Base-by-base conservation (phyloP, 352 stramenopile species). In the Elongisporangium prolatum region DNA sequence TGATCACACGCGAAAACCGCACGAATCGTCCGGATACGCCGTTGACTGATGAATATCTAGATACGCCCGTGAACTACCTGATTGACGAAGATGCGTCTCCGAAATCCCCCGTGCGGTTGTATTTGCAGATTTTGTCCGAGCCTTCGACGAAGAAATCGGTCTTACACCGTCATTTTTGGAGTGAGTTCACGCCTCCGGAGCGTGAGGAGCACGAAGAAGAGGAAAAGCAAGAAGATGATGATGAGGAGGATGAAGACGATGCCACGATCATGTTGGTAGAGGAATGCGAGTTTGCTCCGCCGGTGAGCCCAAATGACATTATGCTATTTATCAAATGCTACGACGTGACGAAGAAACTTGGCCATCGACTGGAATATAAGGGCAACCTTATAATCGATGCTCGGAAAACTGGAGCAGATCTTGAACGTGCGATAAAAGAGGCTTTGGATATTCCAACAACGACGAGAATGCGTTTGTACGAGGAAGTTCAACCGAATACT, bases 301-400 rank as follows among this genome's bases (percentile, higher is more conserved):
- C 62, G 9, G 38, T 80, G 3, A 54, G 63, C n/a, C 54, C 54
- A 20, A 50, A 85, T 28, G 67, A 92, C 40, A 92, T 92, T 24
- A 56, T 95, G 51, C 63, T 95, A 16, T 92, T 95, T 54, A 69
- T 95, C 63, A 95, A 95, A 72, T 86, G 77, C 34, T 95, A 95
- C 53, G 80, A 95, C 55, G 21, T 83, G 9, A 81, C 65, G 18
- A 79, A 71, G n/a, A 63, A 69, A 8, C 70, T 94, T 0, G 63
- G 59, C 5, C 77, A 95, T 2, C 77, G 86, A 5, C 66, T 95
- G 22, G 71, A 84, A 60, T 95, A 95, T 49, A 74, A 88, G 59
- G 86, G 86, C 0, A 95, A 91, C 54, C 60, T 95, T 8, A 34
- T 94, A 3, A 71, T 94, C 17, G 77, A 92, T 64, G 57, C 75